Base-by-base conservation (phyloP, 805 yeast species). In the Metschnikowia arizonensis region DNA sequence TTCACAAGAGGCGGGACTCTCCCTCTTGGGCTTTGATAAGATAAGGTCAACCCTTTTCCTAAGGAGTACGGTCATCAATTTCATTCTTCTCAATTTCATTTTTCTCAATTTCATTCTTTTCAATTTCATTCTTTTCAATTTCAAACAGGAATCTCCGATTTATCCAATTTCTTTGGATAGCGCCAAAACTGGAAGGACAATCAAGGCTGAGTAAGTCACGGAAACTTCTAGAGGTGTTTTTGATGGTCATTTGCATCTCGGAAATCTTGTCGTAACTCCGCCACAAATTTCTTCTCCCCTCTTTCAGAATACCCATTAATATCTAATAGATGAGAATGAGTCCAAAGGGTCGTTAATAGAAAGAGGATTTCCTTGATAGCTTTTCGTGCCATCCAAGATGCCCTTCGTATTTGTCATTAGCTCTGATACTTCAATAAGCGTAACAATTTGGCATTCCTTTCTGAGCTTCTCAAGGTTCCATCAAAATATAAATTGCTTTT, bases 181-280 rank as follows among this genome's bases (percentile, higher is more conserved):
- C n/a, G n/a, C n/a, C n/a, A n/a, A n/a, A n/a, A n/a, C n/a, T n/a
- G n/a, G n/a, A n/a, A n/a, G n/a, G n/a, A n/a, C n/a, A n/a, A n/a
- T n/a, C n/a, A n/a, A n/a, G n/a, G n/a, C n/a, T n/a, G n/a, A n/a
- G n/a, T n/a, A n/a, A n/a, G n/a, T n/a, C n/a, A n/a, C n/a, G n/a
- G n/a, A n/a, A 69, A 52, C 7, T 52, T 58, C 55, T 57, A 57
- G 74, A 68, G 18, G 68, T 69, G 50, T 68, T 60, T 14, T 67
- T 66, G 24, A 73, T 54, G 2, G 42, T 47, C 56, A 57, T 57
- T 33, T 40, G 56, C 9, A 57, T 54, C 18, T 63, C 64, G 28
- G 48, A 51, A 11, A 62, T 57, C 40, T 57, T 59, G 47, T 73
- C 76, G 50, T 66, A 66, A 34, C 69, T 75, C 44, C 70, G 53